Evolutionary conservation across 768 basidiomycete genomes (phyloP), one percentile per base, ranked within the genome.

Genomic region (Amanita pseudoporphyria): DNA sequence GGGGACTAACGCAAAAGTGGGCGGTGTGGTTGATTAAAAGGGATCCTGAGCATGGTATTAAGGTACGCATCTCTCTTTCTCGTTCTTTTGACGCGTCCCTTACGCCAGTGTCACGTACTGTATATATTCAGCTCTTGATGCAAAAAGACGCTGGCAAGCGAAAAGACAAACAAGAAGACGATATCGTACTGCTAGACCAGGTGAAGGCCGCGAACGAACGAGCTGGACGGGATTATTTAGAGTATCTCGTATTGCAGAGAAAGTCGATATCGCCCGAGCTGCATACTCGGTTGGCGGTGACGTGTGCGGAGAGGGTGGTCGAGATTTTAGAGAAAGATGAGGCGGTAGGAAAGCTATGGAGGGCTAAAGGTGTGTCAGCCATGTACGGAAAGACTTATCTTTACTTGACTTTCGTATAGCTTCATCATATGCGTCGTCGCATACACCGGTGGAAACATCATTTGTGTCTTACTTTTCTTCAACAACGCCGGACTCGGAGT

Each of bases 381-480:
- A 4, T 28, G 7, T 28, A 3, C 26, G 9, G 13, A 5, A 1
- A 14, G 6, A 13, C 12, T 5, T 44, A 45, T 37, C 43, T 19
- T 14, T 44, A 22, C 10, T 46, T 53, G 13, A 39, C 13, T 32
- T 13, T 47, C 44, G 9, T 43, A 26, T 44, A 81, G 81, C 68
- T 9, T 71, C 72, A 5, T 78, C 77, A 3, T 84, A 82, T 60
- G 66, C 72, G 12, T 52, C 50, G 24, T 50, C 43, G 12, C 52
- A 28, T 3, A 63, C 65, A 0, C 53, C 61, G 39, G 54, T 37
- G 49, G 60, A 44, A 53, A 61, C 55, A 33, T 13, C 35, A 0
- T 87, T 84, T 63, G 60, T 89, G 6, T 73, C 81, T 5, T 90
- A 91, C 64, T 84, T 94, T 54, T 73, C 82, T 3, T 81, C 84